Percentiles rank a stretch among this genome's conserved stretches.
Conservation (phyloP, 2,329 filamentous ascomycete genomes). For the Alternaria sp. region DNA sequence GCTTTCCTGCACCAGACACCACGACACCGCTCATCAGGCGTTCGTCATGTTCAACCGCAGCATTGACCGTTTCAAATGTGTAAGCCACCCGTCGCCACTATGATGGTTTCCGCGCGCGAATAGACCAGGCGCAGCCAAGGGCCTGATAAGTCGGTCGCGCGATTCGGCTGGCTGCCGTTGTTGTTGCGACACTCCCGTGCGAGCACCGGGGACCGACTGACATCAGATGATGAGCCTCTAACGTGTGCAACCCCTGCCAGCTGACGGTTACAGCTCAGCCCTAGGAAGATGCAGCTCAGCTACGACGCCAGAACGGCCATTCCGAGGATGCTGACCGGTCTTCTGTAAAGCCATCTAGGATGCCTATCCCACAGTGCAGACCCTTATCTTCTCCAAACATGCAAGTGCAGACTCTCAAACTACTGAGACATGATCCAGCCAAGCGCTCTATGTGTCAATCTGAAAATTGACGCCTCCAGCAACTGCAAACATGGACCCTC, state of each 20-base stretch:
- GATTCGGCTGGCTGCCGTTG: conserved; percentile 11
- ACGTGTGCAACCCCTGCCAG: conserved; percentile 13
- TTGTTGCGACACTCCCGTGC: conserved; percentile 7
- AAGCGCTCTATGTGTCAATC: not conserved
- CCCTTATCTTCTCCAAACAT: not conserved
- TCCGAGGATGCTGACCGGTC: not conserved
- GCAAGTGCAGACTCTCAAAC: too few relatives aligned
- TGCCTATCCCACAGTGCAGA: not conserved
- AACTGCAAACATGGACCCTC: conserved; percentile 8
- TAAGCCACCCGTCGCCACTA: not conserved
- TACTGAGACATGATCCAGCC: not conserved
- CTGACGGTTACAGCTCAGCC: conserved; percentile 25
- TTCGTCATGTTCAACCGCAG: not conserved
- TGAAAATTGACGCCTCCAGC: not conserved
- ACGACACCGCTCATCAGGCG: not conserved
- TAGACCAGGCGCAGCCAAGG: not conserved
- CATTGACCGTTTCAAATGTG: not conserved
- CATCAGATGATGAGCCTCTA: conserved; percentile 12
- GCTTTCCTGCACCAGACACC: not conserved
- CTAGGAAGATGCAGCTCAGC: conserved; percentile 18
- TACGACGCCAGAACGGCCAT: conserved; percentile 4
- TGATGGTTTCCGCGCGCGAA: not conserved
- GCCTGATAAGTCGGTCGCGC: not conserved
- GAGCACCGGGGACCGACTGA: not conserved
- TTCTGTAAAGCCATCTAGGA: not conserved